A percentile compares a stretch with the other conserved stretches of the same genome.
phyloP scores from a whole-genome alignment of 1,139 yeast genomes.

The Torulaspora globosa region DNA sequence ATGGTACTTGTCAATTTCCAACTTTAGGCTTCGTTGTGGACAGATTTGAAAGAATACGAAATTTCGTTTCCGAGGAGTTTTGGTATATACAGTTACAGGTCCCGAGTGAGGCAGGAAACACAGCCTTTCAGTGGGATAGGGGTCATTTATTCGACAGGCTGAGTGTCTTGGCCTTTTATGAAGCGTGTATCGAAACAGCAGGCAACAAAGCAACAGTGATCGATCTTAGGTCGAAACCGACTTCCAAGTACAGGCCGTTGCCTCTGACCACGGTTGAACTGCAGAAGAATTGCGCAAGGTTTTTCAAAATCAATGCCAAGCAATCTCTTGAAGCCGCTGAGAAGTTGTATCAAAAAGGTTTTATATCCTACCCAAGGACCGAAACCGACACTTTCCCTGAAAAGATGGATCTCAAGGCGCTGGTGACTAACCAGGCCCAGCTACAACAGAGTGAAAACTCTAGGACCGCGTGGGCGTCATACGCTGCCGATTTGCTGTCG shows the following conservation, averaged over 20 bases:
- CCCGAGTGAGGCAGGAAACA: constrained; percentile 34
- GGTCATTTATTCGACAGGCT: constrained; percentile 70
- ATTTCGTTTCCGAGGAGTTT: constrained; percentile 70
- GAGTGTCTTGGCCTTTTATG: constrained; percentile 58
- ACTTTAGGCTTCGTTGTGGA: constrained; percentile 97
- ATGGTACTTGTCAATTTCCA: constrained; percentile 97
- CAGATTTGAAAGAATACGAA: constrained; percentile 68
- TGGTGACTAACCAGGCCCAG: constrained; percentile 58
- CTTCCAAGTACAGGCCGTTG: constrained; percentile 73
- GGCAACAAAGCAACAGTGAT: constrained; percentile 49
- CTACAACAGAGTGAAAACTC: constrained; percentile 30
- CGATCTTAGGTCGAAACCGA: constrained; percentile 55
- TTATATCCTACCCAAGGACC: constrained; percentile 92
- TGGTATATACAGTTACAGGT: constrained; percentile 66
- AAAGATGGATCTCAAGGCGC: constrained; percentile 60
- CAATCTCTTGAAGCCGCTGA: constrained; percentile 82
- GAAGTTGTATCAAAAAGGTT: constrained; percentile 77
- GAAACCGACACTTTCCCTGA: constrained; percentile 87
- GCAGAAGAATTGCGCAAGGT: constrained; percentile 78
- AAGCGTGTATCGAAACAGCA: constrained; percentile 51
- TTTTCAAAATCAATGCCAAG: constrained; percentile 76
- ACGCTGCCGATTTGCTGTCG: constrained; percentile 41
- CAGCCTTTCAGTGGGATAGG: constrained; percentile 58
- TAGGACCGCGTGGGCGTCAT: constrained; percentile 46
- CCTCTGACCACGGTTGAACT: constrained; percentile 95